phyloP scores from a whole-genome alignment of 2,329 filamentous ascomycete species.

The Epichloe aotearoae region DNA sequence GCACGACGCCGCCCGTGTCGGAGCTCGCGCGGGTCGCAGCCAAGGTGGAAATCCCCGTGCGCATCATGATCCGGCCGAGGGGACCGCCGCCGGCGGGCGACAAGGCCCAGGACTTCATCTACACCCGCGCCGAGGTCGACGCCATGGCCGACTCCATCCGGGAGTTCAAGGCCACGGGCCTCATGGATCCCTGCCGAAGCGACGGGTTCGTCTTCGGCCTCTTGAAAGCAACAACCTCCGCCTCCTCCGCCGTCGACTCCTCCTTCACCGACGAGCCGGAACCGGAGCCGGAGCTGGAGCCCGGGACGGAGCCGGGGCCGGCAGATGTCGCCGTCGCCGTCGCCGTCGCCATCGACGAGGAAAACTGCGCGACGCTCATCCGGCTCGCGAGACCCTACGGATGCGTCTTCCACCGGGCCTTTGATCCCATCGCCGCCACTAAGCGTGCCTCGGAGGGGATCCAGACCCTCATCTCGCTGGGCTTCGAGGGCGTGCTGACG shows the following conservation, averaged over 20 bases:
- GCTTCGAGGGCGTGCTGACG: conserved; percentile 39
- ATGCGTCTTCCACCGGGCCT: conserved; percentile 44
- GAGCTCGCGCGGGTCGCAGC: conserved; percentile 22
- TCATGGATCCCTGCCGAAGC: conserved; percentile 26
- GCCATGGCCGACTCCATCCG: conserved; percentile 29
- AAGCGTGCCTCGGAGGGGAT: conserved; percentile 14
- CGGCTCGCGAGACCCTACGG: conserved; percentile 25
- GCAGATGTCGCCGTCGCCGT: no score
- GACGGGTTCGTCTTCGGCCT: conserved; percentile 47
- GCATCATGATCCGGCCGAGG: conserved; percentile 43
- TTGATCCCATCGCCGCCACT: conserved; percentile 31
- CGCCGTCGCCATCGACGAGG: conserved; percentile 24
- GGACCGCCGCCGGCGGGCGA: conserved; percentile 6
- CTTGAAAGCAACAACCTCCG: conserved; percentile 12
- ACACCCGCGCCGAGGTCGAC: conserved; percentile 29
- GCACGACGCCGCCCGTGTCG: conserved; percentile 33
- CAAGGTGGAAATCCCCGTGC: conserved; percentile 26
- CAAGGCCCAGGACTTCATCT: conserved; percentile 31
- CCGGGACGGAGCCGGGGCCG: no score
- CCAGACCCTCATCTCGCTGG: conserved; percentile 23
- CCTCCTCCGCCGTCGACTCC: no score
- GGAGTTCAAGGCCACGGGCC: conserved; percentile 22
- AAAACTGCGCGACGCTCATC: conserved; percentile 28
- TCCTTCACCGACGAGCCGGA: no score
- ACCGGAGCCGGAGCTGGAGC: no score